These are phyloP conservation scores for Fusarium ramigenum DNA, from an alignment of 2,329 filamentous ascomycete genomes.

Conservation along the genomic window DNA sequence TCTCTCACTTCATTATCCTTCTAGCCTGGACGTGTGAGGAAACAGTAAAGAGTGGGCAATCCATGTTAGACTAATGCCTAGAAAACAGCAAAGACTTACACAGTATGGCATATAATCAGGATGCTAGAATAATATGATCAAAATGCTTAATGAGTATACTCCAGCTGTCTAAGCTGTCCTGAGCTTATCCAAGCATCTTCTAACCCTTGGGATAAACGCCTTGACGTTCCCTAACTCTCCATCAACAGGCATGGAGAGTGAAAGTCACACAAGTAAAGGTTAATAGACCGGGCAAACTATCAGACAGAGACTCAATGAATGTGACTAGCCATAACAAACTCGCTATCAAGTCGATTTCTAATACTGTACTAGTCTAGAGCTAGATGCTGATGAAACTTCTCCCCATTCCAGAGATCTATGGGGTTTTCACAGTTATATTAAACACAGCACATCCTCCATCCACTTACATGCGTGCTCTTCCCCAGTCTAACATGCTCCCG, in stretches of 20 bases:
- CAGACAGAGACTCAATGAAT: neutral
- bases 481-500: neutral
- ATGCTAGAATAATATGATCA: no score
- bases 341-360: neutral
- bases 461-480: neutral
- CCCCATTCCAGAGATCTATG: neutral
- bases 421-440: neutral
- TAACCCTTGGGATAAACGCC: neutral
- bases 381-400: neutral
- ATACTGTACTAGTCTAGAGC: neutral
- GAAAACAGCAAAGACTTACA: neutral
- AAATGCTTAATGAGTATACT: neutral
- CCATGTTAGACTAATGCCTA: neutral
- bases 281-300: neutral
- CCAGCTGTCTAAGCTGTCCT: neutral
- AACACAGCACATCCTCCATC: neutral
- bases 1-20: conserved; percentile 6
- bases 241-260: neutral
- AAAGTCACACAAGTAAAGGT: neutral
- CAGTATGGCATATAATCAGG: neutral
- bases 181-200: neutral
- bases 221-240: neutral
- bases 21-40: neutral
- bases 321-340: neutral
- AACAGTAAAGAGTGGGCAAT: neutral